These are phyloP conservation scores for Botrytis cinerea DNA, from an alignment of 2,329 filamentous ascomycete genomes.

Conservation along the genomic window DNA sequence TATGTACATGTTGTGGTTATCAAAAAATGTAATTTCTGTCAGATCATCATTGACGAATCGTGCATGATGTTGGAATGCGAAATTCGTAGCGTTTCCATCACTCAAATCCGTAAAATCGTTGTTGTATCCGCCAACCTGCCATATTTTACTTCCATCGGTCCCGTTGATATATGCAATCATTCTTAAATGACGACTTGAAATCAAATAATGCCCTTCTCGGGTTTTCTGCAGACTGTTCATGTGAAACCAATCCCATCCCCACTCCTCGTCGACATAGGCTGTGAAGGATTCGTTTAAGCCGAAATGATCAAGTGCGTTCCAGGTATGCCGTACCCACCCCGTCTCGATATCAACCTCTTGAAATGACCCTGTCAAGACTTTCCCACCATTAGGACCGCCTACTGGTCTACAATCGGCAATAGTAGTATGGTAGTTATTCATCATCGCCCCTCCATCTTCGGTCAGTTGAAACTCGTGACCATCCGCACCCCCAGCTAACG, in stretches of 20 bases:
- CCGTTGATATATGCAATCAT: conserved; percentile 1
- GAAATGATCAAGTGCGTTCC: conserved; percentile 48
- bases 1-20: conserved; percentile 40
- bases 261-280: conserved; percentile 27
- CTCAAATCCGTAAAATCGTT: background rate
- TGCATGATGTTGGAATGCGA: conserved; percentile 46
- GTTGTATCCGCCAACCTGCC: background rate
- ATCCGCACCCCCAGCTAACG: conserved; percentile 18
- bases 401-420: conserved; percentile 16
- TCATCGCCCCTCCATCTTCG: conserved; percentile 15
- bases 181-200: background rate
- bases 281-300: conserved; percentile 29
- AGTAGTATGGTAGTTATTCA: conserved; percentile 20
- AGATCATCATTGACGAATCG: conserved; percentile 37
- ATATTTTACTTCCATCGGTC: background rate
- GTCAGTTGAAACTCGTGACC: conserved; percentile 20
- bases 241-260: conserved; percentile 36
- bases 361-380: conserved; percentile 35
- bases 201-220: background rate
- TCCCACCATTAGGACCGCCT: background rate
- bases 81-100: background rate
- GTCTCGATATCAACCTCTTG: conserved; percentile 56
- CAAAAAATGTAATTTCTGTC: conserved; percentile 33
- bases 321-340: conserved; percentile 52
- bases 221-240: conserved; percentile 40